Conservation (phyloP, 2,329 filamentous ascomycete species). For the Huntiella abstrusa region DNA sequence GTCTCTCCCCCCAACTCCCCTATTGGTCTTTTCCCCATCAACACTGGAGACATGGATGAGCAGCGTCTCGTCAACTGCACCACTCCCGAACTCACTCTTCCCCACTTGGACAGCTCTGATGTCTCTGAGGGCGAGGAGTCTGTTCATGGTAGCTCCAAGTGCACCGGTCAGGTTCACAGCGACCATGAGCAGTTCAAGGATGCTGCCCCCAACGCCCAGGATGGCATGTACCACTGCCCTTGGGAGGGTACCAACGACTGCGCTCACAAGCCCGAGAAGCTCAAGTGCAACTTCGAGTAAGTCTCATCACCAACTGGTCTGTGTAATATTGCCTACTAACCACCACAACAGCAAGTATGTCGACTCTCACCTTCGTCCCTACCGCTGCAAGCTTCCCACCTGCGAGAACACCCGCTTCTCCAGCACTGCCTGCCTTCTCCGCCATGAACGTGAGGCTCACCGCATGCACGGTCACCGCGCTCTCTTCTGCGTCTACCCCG, state of each 20-base stretch:
- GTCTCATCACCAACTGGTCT: constrained; percentile 18
- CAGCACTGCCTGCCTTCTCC: constrained; percentile 82
- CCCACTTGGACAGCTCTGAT: constrained; percentile 16
- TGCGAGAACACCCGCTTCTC: constrained; percentile 84
- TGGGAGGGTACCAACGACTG: constrained; percentile 55
- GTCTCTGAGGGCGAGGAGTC: constrained; percentile 10
- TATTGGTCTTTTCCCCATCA: constrained; percentile 3
- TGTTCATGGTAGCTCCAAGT: constrained; percentile 25
- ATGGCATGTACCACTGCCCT: constrained; percentile 87
- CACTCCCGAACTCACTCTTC: constrained; percentile 26
- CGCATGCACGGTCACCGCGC: constrained; percentile 92
- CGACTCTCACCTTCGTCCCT: constrained; percentile 90
- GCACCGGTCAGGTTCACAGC: constrained; percentile 38
- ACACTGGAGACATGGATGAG: constrained; percentile 7
- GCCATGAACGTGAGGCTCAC: constrained; percentile 89
- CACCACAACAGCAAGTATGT: constrained; percentile 61
- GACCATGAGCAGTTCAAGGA: constrained; percentile 56
- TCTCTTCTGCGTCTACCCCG: constrained; percentile 70
- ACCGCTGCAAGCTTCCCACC: constrained; percentile 71
- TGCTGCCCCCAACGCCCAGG: constrained; percentile 34
- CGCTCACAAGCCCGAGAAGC: constrained; percentile 81
- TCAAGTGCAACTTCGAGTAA: constrained; percentile 99
- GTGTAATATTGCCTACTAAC: background rate
- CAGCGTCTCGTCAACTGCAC: constrained; percentile 13
- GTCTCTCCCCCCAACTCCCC: constrained; percentile 14